A percentile compares a stretch with the other conserved stretches of the same genome.
Evolutionary conservation across 2,329 filamentous ascomycete species (phyloP).

Genomic region (Hansfordia pulvinata): DNA sequence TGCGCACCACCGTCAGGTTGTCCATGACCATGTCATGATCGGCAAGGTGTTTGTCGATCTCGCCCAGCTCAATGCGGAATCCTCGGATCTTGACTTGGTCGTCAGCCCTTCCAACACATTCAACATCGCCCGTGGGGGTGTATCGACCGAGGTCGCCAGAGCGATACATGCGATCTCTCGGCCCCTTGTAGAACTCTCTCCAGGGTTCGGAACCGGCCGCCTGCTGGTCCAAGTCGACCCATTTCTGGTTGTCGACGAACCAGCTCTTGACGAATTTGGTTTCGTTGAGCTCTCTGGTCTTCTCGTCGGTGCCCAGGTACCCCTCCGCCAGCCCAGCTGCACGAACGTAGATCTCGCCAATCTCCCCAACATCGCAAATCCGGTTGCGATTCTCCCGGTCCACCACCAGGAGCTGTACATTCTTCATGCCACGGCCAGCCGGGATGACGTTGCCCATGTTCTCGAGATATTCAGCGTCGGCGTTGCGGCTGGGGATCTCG

Average conservation of each 20-base stretch:
- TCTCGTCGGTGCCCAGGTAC: slow-evolving; percentile 46
- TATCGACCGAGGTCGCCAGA: slow-evolving; percentile 79
- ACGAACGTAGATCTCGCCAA: slow-evolving; percentile 61
- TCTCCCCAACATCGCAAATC: slow-evolving; percentile 53
- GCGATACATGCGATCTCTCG: slow-evolving; percentile 73
- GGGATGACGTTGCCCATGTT: slow-evolving; percentile 57
- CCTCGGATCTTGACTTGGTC: slow-evolving; percentile 92
- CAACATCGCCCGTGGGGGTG: slow-evolving; percentile 54
- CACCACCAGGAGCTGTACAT: slow-evolving; percentile 63
- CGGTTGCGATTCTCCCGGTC: slow-evolving; percentile 43
- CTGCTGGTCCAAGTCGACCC: slow-evolving; percentile 50
- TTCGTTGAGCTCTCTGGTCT: slow-evolving; percentile 46
- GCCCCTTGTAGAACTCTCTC: slow-evolving; percentile 66
- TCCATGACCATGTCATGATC: slow-evolving; percentile 66
- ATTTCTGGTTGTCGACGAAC: slow-evolving; percentile 65
- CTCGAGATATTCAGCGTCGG: slow-evolving; percentile 46
- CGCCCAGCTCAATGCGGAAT: slow-evolving; percentile 87
- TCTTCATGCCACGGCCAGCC: slow-evolving; percentile 59
- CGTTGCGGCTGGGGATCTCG: slow-evolving; percentile 50
- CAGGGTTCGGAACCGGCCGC: slow-evolving; percentile 52
- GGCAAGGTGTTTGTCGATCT: slow-evolving; percentile 77
- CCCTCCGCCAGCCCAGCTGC: slow-evolving; percentile 63
- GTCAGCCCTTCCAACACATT: slow-evolving; percentile 69
- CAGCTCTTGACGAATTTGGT: slow-evolving; percentile 75
- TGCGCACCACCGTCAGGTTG: slow-evolving; percentile 71